These are phyloP conservation scores for Fusarium sulawesiense DNA, from an alignment of 2,329 filamentous ascomycete genomes.

Conservation along the genomic window DNA sequence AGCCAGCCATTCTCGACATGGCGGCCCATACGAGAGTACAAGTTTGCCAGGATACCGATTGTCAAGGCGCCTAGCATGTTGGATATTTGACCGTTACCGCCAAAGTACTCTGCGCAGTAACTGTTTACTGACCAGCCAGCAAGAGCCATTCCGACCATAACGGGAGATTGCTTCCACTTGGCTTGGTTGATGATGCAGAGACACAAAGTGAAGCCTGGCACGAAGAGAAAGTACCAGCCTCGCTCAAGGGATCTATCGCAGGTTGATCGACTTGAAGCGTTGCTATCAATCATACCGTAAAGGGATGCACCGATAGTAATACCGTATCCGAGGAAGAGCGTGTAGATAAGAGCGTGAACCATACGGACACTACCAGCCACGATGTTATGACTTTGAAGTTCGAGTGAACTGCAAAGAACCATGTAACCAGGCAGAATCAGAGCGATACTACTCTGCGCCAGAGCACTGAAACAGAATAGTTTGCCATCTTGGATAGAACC, in stretches of 20 bases:
- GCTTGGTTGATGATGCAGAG: slow-evolving; percentile 84
- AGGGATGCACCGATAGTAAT: slow-evolving; percentile 76
- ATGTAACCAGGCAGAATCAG: slow-evolving; percentile 75
- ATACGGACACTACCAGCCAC: slow-evolving; percentile 79
- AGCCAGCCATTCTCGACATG: slow-evolving; percentile 66
- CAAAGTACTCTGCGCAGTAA: slow-evolving; percentile 75
- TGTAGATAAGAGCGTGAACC: slow-evolving; percentile 81
- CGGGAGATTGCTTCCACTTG: slow-evolving; percentile 80
- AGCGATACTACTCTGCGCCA: slow-evolving; percentile 79
- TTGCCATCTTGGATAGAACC: slow-evolving; percentile 70
- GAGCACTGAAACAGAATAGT: slow-evolving; percentile 76
- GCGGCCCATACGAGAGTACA: slow-evolving; percentile 77
- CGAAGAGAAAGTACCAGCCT: slow-evolving; percentile 74
- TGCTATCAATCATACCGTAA: slow-evolving; percentile 70
- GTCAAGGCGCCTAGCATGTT: slow-evolving; percentile 82
- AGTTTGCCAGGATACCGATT: slow-evolving; percentile 81
- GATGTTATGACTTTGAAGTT: slow-evolving; percentile 76
- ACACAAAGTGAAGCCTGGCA: slow-evolving; percentile 78
- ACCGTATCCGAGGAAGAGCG: slow-evolving; percentile 78
- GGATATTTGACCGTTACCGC: slow-evolving; percentile 77
- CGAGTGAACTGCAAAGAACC: slow-evolving; percentile 63
- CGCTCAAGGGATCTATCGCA: slow-evolving; percentile 59
- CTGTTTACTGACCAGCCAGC: slow-evolving; percentile 81
- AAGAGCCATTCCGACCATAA: slow-evolving; percentile 80
- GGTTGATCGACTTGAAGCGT: slow-evolving; percentile 60